Base-by-base conservation (phyloP, 2,329 filamentous ascomycete species). In the Botrytis tulipae region DNA sequence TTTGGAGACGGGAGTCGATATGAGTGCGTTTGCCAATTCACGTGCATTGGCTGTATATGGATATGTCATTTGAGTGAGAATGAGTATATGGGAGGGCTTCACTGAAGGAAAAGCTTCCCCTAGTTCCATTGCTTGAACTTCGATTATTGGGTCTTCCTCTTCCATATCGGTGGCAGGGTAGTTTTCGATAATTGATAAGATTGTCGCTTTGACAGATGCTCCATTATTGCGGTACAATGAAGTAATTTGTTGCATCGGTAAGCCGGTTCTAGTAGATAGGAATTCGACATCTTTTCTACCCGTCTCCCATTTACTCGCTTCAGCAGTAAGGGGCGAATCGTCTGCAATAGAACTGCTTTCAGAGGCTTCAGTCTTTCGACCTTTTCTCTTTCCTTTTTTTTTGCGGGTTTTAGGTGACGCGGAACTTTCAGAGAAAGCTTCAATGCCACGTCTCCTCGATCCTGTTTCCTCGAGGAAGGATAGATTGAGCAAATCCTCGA, bases 401-500 rank as follows among this genome's bases (percentile, higher is more conserved):
- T 84, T 85, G 25, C 75, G 77, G 70, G 57, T 63, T 67, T 73
- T 74, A 25, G 74, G 29, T 20, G 68, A 37, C 16, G 66, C 86
- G 0, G 86, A 86, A 35, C 65, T 46, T 57, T 89, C 86, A 35
- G 89, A 90, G 80, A 97, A 97, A 0, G 89, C 94, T 73, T 98
- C 94, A n/a, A 98, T 85, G 0, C 94, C 93, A 80, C 92, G 95
- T 1, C 86, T 84, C 1, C 87, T 84, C 71, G 88, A 85, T 0
- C 88, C 88, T 1, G 85, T 87, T 73, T 94, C 89, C 73, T 93
- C 89, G 7, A 98, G 90, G 79, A 91, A 94, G 32, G 92, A 89
- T 22, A 93, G 86, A 76, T 92, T 97, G 46, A 98, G 86, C 20
- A 98, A 84, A 74, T 94, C 90, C 78, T 97, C 94, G 75, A 97